Base-by-base conservation (phyloP, 352 stramenopile species). In the Globisporangium apiculatum region DNA sequence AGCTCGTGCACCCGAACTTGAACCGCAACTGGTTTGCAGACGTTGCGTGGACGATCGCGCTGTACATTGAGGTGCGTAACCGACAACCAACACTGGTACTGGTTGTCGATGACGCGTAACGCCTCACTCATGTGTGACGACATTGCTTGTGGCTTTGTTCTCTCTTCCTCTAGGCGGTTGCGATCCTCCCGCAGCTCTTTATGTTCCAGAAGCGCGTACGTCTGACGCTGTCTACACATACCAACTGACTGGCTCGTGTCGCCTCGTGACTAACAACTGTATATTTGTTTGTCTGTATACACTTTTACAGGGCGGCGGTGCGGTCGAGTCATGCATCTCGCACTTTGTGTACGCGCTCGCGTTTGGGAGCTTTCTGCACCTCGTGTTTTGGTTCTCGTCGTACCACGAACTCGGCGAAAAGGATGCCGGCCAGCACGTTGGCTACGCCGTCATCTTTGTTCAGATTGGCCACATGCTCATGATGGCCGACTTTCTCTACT, bases 401-500 rank as follows among this genome's bases (percentile, higher is more conserved):
- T 99, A 98, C 82, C 92, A 98, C 65, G 97, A 99, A 81, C 82
- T 99, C 5, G 87, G 91, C 40, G 96, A 97, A 67, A 95, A 95
- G 67, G 83, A 93, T 53, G 84, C 84, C 0, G 84, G 84, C n/a
- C 78, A 92, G 62, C 82, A 94, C 75, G 86, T 95, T 40, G 86
- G 86, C 55, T 94, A 99, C 55, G 95, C 95, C n/a, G 85, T 99
- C 18, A 95, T 99, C 75, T 94, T 94, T 60, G 83, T 96, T n/a
- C 97, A 99, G 76, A 97, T 99, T 65, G 82, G 96, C 37, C 96
- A 99, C 79, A 95, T 99, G 73, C 76, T 98, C 40, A 93, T 99
- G 70, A 99, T 99, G 96, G 83, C 89, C 36, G 96, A 99, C 73
- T 99, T 99, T 67, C 97, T 99, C 69, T 99, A 98, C 84, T 99